Conservation (phyloP, 352 stramenopile genomes). For the Phytophthora brassicae region DNA sequence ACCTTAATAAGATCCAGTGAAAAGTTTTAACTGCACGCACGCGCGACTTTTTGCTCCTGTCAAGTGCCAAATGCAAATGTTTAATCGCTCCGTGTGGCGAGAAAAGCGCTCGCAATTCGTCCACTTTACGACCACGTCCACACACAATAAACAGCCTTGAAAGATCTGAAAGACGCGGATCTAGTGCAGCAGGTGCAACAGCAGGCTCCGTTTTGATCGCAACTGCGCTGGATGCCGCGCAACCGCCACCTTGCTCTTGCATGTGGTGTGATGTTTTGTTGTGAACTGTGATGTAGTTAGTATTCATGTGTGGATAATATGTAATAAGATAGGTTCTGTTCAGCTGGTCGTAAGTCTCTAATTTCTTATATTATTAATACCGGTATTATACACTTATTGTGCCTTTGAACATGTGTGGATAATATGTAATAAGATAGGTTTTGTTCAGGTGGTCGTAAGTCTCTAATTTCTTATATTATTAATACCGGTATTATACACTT, state of each 20-base stretch:
- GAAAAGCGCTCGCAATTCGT: constrained; percentile 70
- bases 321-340: neutral
- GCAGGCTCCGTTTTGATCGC: neutral
- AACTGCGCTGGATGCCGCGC: neutral
- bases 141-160: constrained; percentile 74
- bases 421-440: neutral
- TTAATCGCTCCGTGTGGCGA: constrained; percentile 57
- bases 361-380: too few species aligned
- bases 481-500: too few species aligned
- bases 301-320: constrained; percentile 1
- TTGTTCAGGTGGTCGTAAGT: constrained; percentile 21
- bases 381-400: too few species aligned
- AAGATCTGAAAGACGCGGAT: constrained; percentile 16
- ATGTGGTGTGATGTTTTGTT: constrained; percentile 26
- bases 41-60: constrained; percentile 77
- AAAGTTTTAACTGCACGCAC: constrained; percentile 30
- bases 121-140: constrained; percentile 57
- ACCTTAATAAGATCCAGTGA: neutral
- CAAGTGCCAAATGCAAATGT: constrained; percentile 68
- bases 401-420: neutral
- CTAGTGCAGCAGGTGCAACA: neutral
- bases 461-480: too few species aligned
- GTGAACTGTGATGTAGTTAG: neutral
- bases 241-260: constrained; percentile 14
- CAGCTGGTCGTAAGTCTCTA: constrained; percentile 24